A percentile compares a stretch with the other conserved stretches of the same genome.
Conservation (phyloP, 2,329 filamentous ascomycete genomes). For the Cytospora schulzeri region DNA sequence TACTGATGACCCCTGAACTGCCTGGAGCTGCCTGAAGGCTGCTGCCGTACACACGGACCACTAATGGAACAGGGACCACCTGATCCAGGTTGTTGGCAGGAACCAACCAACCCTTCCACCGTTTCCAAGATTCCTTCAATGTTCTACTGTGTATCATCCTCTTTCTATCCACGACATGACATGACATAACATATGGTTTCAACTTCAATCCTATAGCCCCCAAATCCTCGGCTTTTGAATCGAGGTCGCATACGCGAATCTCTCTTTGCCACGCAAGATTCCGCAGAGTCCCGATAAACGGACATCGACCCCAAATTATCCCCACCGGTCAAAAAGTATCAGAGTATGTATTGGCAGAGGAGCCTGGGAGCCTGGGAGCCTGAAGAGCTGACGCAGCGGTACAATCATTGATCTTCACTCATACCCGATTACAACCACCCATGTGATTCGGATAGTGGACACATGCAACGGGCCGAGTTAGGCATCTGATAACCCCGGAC, state of each 20-base stretch:
- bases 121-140: background rate
- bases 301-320: too few species aligned
- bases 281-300: too few species aligned
- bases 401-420: background rate
- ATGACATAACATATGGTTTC: too few species aligned
- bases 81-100: too few species aligned
- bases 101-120: too few species aligned
- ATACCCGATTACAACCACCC: background rate
- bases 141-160: background rate
- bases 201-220: background rate
- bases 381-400: background rate
- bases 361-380: too few species aligned
- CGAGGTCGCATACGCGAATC: background rate
- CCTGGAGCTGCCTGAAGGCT: too few species aligned
- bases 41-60: too few species aligned
- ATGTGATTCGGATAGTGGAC: background rate
- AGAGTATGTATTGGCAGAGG: too few species aligned
- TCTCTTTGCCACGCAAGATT: background rate
- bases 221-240: background rate
- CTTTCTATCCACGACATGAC: background rate
- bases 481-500: background rate
- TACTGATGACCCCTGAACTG: background rate
- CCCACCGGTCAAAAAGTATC: too few species aligned
- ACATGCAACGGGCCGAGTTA: constrained; percentile 13
- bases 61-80: background rate